Evolutionary conservation across 108 stramenopile genomes (phyloP).

Genomic region (Conticribra weissflogii): DNA sequence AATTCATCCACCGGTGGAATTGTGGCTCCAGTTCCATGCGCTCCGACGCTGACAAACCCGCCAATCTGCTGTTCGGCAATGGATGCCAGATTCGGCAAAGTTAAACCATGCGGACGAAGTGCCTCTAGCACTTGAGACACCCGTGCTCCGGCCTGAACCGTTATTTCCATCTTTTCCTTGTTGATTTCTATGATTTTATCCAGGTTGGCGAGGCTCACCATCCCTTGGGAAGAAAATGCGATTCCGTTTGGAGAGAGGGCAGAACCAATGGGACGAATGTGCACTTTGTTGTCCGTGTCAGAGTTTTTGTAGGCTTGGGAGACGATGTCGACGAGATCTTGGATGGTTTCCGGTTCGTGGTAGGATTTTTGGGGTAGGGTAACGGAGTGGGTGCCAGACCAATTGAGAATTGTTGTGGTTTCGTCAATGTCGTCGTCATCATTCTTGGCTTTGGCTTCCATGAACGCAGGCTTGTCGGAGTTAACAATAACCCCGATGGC

Average conservation of each 20-base stretch:
- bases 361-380: slow-evolving; percentile 55
- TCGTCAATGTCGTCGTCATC: slow-evolving; percentile 5
- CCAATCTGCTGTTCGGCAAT: slow-evolving; percentile 98
- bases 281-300: slow-evolving; percentile 20
- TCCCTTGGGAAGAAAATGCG: slow-evolving; percentile 73
- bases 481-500: neutral
- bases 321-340: slow-evolving; percentile 67
- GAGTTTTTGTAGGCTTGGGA: slow-evolving; percentile 50
- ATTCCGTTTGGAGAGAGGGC: slow-evolving; percentile 97
- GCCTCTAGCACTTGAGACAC: slow-evolving; percentile 87
- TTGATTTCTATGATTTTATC: slow-evolving; percentile 86
- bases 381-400: slow-evolving; percentile 86
- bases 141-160: slow-evolving; percentile 92
- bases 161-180: slow-evolving; percentile 77
- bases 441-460: neutral
- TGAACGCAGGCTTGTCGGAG: neutral
- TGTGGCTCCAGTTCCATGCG: slow-evolving; percentile 95
- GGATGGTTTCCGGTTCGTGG: slow-evolving; percentile 78
- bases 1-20: slow-evolving; percentile 96
- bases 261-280: slow-evolving; percentile 91
- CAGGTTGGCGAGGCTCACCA: slow-evolving; percentile 87
- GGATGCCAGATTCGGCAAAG: slow-evolving; percentile 94
- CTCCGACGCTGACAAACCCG: slow-evolving; percentile 94
- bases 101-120: slow-evolving; percentile 76
- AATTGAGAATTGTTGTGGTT: slow-evolving; percentile 75